Conservation (phyloP, 352 stramenopile genomes). For the Halophytophthora polymorphica region DNA sequence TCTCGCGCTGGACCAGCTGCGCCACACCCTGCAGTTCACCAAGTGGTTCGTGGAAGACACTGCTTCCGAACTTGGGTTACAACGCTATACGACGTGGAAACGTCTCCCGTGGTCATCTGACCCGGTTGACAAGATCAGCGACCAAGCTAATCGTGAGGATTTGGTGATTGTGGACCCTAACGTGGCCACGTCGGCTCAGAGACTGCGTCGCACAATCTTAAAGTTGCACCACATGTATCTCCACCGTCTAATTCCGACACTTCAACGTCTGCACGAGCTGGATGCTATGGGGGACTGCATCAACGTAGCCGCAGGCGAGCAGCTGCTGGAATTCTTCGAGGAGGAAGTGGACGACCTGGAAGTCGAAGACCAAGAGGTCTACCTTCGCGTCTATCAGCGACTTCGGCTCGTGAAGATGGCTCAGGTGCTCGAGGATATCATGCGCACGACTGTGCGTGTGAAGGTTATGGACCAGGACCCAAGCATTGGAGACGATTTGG, state of each 20-base stretch:
- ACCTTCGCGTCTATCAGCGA: conserved; percentile 46
- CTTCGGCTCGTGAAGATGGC: conserved; percentile 53
- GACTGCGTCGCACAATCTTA: conserved; percentile 50
- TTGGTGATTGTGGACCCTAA: conserved; percentile 47
- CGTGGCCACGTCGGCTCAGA: conserved; percentile 41
- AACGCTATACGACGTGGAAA: conserved; percentile 9
- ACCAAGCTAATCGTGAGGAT: conserved; percentile 8
- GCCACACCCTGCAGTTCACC: conserved; percentile 37
- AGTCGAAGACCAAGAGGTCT: conserved; percentile 47
- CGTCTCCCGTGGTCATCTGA: conserved; percentile 53
- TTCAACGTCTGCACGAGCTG: conserved; percentile 49
- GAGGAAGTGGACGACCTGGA: conserved; percentile 68
- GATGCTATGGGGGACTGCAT: conserved; percentile 38
- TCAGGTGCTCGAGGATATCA: conserved; percentile 60
- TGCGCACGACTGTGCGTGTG: conserved; percentile 51
- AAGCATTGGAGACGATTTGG: conserved; percentile 37
- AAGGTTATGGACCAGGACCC: conserved; percentile 59
- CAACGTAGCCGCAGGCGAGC: conserved; percentile 34
- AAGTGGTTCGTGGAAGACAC: conserved; percentile 53
- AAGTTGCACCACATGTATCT: conserved; percentile 59
- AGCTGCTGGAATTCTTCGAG: conserved; percentile 54
- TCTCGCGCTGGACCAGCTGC: conserved; percentile 33
- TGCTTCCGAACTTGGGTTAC: conserved; percentile 45
- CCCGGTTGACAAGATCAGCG: conserved; percentile 6
- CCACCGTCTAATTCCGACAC: conserved; percentile 43